Conservation (phyloP, 1,284 basidiomycete species). For the Cutaneotrichosporon mucoides region DNA sequence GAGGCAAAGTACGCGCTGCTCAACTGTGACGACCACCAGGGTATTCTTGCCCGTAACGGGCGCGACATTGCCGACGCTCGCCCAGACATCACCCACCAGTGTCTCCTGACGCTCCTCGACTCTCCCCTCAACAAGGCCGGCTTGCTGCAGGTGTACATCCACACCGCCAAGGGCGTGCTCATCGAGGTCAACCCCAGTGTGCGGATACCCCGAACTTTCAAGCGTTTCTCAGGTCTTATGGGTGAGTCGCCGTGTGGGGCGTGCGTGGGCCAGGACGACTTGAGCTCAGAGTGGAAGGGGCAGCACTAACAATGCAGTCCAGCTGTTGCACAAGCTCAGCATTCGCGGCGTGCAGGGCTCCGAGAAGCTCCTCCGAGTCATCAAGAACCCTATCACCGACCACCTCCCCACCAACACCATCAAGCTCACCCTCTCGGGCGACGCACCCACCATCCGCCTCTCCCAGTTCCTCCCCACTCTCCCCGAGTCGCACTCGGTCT, state of each 20-base stretch:
- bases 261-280: neutral
- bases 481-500: conserved; percentile 82
- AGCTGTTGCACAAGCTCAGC: conserved; percentile 91
- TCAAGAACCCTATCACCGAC: conserved; percentile 96
- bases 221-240: conserved; percentile 98
- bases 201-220: conserved; percentile 95
- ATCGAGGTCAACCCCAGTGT: conserved; percentile 99
- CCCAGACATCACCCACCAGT: conserved; percentile 99
- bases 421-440: conserved; percentile 91
- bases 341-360: conserved; percentile 95
- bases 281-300: neutral
- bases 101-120: conserved; percentile 91
- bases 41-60: conserved; percentile 94
- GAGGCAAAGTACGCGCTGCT: conserved; percentile 95
- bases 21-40: conserved; percentile 99
- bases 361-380: conserved; percentile 93
- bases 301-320: conserved; percentile 58
- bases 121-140: conserved; percentile 98
- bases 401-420: conserved; percentile 93
- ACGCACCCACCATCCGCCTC: conserved; percentile 77
- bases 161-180: conserved; percentile 91
- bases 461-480: conserved; percentile 76
- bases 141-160: conserved; percentile 94
- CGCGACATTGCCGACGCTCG: conserved; percentile 96
- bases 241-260: conserved; percentile 56